A percentile compares a stretch with the other conserved stretches of the same genome.
Conservation (phyloP, 495 filamentous ascomycete genomes). For the Physcia stellaris region DNA sequence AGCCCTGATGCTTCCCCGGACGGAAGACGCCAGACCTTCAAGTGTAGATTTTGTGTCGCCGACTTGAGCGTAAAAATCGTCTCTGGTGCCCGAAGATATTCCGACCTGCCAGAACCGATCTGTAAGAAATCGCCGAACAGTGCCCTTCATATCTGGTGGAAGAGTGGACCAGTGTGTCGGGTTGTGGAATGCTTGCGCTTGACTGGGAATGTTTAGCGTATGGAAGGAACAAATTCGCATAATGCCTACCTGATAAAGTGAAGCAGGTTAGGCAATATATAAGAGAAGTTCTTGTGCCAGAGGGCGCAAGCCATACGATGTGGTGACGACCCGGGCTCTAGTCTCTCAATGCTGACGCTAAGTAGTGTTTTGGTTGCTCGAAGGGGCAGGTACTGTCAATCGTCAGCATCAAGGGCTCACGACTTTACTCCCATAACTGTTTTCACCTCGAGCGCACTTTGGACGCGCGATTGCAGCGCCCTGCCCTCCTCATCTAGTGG, state of each 20-base stretch:
- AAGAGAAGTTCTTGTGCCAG: constrained; percentile 72
- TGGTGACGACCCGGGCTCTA: constrained; percentile 51
- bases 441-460: constrained; percentile 23
- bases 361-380: constrained; percentile 81
- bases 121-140: constrained; percentile 73
- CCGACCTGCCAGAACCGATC: constrained; percentile 99
- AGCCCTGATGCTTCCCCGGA: constrained; percentile 74
- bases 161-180: constrained; percentile 67
- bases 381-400: constrained; percentile 53
- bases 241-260: constrained; percentile 59
- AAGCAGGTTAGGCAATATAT: constrained; percentile 75
- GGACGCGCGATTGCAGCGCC: constrained; percentile 59
- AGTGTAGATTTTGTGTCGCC: constrained; percentile 75
- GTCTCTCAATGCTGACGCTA: constrained; percentile 76
- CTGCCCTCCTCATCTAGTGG: constrained; percentile 68
- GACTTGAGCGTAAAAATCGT: constrained; percentile 90
- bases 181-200: constrained; percentile 91
- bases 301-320: constrained; percentile 59
- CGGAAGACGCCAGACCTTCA: constrained; percentile 86
- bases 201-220: constrained; percentile 31
- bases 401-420: constrained; percentile 1
- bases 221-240: neutral
- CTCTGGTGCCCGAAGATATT: constrained; percentile 85
- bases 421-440: neutral
- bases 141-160: constrained; percentile 59